Conservation (phyloP, 805 yeast genomes). For the Kluyveromyces aestuarii region DNA sequence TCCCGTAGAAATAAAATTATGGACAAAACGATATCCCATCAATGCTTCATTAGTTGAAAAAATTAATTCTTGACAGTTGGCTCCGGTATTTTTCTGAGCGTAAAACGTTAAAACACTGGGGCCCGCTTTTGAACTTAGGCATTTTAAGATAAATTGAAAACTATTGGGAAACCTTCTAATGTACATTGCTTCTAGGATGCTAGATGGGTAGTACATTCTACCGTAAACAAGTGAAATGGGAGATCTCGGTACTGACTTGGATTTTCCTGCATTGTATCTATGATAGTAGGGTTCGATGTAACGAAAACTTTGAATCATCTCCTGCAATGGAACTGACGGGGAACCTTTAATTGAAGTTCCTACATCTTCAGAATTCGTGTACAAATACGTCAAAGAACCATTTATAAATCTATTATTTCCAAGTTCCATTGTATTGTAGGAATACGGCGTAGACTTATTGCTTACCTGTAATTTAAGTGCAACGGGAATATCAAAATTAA, state of each 20-base stretch:
- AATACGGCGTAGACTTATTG: conserved; percentile 56
- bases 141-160: conserved; percentile 62
- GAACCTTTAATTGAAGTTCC: conserved; percentile 41
- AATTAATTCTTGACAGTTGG: conserved; percentile 60
- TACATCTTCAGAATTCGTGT: conserved; percentile 50
- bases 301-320: conserved; percentile 61
- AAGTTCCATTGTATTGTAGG: conserved; percentile 66
- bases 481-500: conserved; percentile 65
- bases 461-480: conserved; percentile 60
- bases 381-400: conserved; percentile 79
- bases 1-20: conserved; percentile 42
- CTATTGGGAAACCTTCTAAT: conserved; percentile 50
- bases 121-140: conserved; percentile 59
- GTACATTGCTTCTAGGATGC: conserved; percentile 79
- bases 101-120: conserved; percentile 56
- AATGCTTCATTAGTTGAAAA: conserved; percentile 79
- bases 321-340: conserved; percentile 46
- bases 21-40: conserved; percentile 71
- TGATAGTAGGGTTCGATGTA: conserved; percentile 40
- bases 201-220: conserved; percentile 78
- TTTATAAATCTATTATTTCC: conserved; percentile 55
- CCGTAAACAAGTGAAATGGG: conserved; percentile 60
- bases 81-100: conserved; percentile 58
- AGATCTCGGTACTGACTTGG: not conserved
- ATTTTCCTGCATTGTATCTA: conserved; percentile 5